Evolutionary conservation across 805 yeast genomes (phyloP).

Genomic region (Yamadazyma kitorensis): DNA sequence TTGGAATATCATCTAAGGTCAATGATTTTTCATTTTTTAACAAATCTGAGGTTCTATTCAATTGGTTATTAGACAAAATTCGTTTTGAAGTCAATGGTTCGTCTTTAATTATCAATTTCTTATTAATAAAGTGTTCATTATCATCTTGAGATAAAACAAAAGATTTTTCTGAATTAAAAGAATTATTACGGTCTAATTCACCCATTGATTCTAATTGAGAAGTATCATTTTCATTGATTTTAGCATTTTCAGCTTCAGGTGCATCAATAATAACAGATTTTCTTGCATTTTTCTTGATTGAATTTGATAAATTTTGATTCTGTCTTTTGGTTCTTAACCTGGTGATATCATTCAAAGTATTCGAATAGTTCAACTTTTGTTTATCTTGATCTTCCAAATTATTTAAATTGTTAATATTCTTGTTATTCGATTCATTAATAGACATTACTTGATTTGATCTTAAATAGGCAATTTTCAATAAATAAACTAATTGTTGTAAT

Average conservation of each 20-base stretch:
- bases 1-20: slow-evolving; percentile 92
- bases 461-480: slow-evolving; percentile 80
- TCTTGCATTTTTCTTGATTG: slow-evolving; percentile 60
- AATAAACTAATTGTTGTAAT: slow-evolving; percentile 68
- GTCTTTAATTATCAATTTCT: slow-evolving; percentile 29
- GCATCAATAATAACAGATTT: slow-evolving; percentile 65
- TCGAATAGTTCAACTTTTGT: slow-evolving; percentile 11
- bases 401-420: slow-evolving; percentile 3
- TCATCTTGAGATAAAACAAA: slow-evolving; percentile 23
- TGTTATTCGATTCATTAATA: slow-evolving; percentile 1
- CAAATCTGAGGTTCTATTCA: slow-evolving; percentile 66
- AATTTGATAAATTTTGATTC: slow-evolving; percentile 50
- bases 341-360: slow-evolving; percentile 63
- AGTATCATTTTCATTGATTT: slow-evolving; percentile 16
- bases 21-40: slow-evolving; percentile 79
- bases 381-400: slow-evolving; percentile 6
- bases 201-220: slow-evolving; percentile 8
- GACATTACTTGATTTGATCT: slow-evolving; percentile 64
- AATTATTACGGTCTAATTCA: slow-evolving; percentile 14
- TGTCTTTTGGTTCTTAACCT: slow-evolving; percentile 73
- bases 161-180: slow-evolving; percentile 28
- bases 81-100: slow-evolving; percentile 38
- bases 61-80: slow-evolving; percentile 27
- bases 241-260: slow-evolving; percentile 48
- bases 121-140: slow-evolving; percentile 22